A percentile compares a stretch with the other conserved stretches of the same genome.
Conservation (phyloP, 805 yeast genomes). For the Metschnikowia reukaufii region DNA sequence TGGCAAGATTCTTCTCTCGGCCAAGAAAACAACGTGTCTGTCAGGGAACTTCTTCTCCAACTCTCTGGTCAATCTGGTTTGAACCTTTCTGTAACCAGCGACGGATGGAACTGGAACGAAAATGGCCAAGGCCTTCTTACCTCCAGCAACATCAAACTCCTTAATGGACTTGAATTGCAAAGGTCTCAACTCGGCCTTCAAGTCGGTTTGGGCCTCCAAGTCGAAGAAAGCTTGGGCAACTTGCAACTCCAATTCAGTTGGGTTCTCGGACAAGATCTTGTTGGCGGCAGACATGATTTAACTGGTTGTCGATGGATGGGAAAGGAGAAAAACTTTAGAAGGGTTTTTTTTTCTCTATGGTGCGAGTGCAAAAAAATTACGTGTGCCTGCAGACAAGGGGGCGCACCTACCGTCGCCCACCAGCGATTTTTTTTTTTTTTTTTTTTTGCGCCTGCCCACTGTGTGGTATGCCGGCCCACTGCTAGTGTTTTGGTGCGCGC, state of each 20-base stretch:
- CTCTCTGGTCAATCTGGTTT: slow-evolving; percentile 96
- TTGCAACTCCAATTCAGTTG: slow-evolving; percentile 98
- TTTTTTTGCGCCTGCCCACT: neutral
- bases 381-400: slow-evolving; percentile 15
- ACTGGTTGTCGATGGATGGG: slow-evolving; percentile 19
- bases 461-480: too few species aligned
- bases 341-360: slow-evolving; percentile 12
- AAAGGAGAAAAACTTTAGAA: slow-evolving; percentile 17
- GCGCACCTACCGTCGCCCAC: slow-evolving; percentile 4
- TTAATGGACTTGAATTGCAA: slow-evolving; percentile 98
- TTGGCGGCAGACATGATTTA: slow-evolving; percentile 89
- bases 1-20: slow-evolving; percentile 99
- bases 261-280: slow-evolving; percentile 92
- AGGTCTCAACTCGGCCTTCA: slow-evolving; percentile 97
- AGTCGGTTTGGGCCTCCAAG: slow-evolving; percentile 93
- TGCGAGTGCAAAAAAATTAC: slow-evolving; percentile 17
- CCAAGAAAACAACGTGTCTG: slow-evolving; percentile 98
- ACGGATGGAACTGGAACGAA: slow-evolving; percentile 97
- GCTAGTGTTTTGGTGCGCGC: too few species aligned
- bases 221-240: slow-evolving; percentile 98
- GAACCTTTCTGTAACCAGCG: slow-evolving; percentile 93
- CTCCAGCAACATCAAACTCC: slow-evolving; percentile 97
- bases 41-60: slow-evolving; percentile 99
- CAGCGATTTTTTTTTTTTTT: neutral
- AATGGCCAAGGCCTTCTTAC: slow-evolving; percentile 97